Evolutionary conservation across 495 filamentous ascomycete genomes (phyloP).

Genomic region (Bathelium albidoporum): DNA sequence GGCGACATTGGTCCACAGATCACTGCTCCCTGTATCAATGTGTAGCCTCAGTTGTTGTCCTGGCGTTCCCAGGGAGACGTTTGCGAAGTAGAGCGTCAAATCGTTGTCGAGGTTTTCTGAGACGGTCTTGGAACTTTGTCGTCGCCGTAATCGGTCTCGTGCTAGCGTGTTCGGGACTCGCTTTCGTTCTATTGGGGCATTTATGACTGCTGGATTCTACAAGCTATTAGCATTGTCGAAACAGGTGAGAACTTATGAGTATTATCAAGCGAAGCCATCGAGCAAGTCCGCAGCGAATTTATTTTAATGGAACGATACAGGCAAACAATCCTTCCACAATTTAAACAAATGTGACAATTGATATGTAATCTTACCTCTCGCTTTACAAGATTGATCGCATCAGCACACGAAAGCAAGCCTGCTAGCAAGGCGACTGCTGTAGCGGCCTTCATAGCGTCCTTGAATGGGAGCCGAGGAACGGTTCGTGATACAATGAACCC

Average conservation of each 20-base stretch:
- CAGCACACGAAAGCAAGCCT: slow-evolving; percentile 13
- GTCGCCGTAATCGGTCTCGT: slow-evolving; percentile 24
- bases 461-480: neutral
- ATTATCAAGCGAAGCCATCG: neutral
- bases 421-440: slow-evolving; percentile 16
- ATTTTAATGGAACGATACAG: neutral
- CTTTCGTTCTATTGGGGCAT: slow-evolving; percentile 24
- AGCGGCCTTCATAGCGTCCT: slow-evolving; percentile 2
- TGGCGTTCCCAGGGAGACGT: slow-evolving; percentile 37
- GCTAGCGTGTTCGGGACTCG: slow-evolving; percentile 24
- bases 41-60: slow-evolving; percentile 35
- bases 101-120: slow-evolving; percentile 31
- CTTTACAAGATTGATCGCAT: slow-evolving; percentile 25
- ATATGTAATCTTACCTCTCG: slow-evolving; percentile 19
- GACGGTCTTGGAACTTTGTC: slow-evolving; percentile 24
- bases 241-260: neutral
- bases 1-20: slow-evolving; percentile 75
- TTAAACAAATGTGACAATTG: neutral
- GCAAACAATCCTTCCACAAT: too few species aligned
- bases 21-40: slow-evolving; percentile 60
- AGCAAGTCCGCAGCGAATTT: neutral
- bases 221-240: slow-evolving; percentile 1
- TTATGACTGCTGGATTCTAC: slow-evolving; percentile 5
- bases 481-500: neutral
- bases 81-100: slow-evolving; percentile 39